A percentile compares a stretch with the other conserved stretches of the same genome.
Evolutionary conservation across 2,329 filamentous ascomycete species (phyloP).

Genomic region (Cladorrhinum sp.): DNA sequence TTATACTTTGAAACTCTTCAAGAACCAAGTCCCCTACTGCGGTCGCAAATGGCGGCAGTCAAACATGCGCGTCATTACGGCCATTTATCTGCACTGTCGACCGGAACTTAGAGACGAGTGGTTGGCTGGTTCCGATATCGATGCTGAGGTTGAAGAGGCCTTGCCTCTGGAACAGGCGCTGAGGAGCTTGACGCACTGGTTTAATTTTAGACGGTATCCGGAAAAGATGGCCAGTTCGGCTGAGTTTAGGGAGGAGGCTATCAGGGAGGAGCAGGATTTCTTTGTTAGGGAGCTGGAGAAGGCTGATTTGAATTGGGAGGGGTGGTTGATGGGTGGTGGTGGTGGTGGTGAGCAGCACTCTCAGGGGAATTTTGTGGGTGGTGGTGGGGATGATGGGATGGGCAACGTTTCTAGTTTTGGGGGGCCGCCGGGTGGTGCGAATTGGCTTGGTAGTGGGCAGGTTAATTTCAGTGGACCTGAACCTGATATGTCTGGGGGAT

Average conservation of each 20-base stretch:
- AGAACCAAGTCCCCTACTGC: slow-evolving; percentile 96
- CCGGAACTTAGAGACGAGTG: slow-evolving; percentile 94
- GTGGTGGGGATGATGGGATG: no score
- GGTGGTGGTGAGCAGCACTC: no score
- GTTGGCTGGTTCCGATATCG: slow-evolving; percentile 86
- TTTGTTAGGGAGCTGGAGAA: slow-evolving; percentile 75
- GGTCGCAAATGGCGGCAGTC: slow-evolving; percentile 96
- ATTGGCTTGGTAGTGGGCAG: no score
- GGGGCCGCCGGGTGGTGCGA: no score
- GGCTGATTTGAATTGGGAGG: slow-evolving; percentile 47
- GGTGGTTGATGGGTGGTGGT: background rate
- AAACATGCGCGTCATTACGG: slow-evolving; percentile 98
- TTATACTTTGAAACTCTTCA: slow-evolving; percentile 97
- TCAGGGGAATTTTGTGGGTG: no score
- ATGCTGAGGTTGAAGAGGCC: slow-evolving; percentile 90
- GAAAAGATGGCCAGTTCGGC: slow-evolving; percentile 64
- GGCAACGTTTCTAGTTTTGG: no score
- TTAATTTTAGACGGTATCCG: slow-evolving; percentile 79
- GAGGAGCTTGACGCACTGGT: slow-evolving; percentile 88
- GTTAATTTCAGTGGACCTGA: no score
- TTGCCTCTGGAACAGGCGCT: slow-evolving; percentile 89
- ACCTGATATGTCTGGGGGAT: no score
- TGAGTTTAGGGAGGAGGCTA: slow-evolving; percentile 61
- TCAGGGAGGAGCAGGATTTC: slow-evolving; percentile 74
- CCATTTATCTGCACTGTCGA: slow-evolving; percentile 89